Conservation (phyloP, 257 asterid species). For the Misopates orontium region DNA sequence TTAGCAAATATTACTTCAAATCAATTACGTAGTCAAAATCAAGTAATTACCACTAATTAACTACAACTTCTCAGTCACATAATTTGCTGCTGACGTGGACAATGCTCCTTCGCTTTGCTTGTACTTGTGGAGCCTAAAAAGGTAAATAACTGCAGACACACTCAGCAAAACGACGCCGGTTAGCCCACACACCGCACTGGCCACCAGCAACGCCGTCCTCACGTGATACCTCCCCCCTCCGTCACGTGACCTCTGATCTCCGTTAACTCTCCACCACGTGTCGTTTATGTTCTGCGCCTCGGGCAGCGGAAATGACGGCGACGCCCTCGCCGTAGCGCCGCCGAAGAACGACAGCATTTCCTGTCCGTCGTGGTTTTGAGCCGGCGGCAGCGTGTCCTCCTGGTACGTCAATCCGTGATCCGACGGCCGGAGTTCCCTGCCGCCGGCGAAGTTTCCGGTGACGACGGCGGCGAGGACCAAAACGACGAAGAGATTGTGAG, state of each 20-base stretch:
- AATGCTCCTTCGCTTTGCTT: neutral
- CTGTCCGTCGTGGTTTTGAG: constrained; percentile 24
- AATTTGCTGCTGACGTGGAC: too few relatives aligned
- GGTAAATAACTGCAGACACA: constrained; percentile 46
- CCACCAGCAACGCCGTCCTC: constrained; percentile 45
- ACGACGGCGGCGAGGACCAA: constrained; percentile 9
- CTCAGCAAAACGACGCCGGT: constrained; percentile 63
- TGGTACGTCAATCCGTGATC: constrained; percentile 52
- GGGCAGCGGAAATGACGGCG: constrained; percentile 47
- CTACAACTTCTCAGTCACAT: too few relatives aligned
- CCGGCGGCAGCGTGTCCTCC: constrained; percentile 25
- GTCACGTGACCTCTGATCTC: constrained; percentile 27
- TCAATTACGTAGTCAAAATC: too few relatives aligned
- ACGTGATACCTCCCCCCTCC: constrained; percentile 15
- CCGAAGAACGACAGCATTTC: constrained; percentile 37
- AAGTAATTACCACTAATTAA: too few relatives aligned
- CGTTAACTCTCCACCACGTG: constrained; percentile 38
- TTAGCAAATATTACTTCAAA: too few relatives aligned
- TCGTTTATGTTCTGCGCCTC: constrained; percentile 63
- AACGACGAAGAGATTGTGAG: constrained; percentile 21
- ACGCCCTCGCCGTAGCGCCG: constrained; percentile 10
- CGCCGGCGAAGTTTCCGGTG: constrained; percentile 10
- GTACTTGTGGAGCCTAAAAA: constrained; percentile 40
- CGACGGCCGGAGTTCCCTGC: constrained; percentile 47
- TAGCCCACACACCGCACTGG: constrained; percentile 69